These are phyloP conservation scores for Aspergillus calidoustus DNA, from an alignment of 2,329 filamentous ascomycete genomes.

Conservation along the genomic window DNA sequence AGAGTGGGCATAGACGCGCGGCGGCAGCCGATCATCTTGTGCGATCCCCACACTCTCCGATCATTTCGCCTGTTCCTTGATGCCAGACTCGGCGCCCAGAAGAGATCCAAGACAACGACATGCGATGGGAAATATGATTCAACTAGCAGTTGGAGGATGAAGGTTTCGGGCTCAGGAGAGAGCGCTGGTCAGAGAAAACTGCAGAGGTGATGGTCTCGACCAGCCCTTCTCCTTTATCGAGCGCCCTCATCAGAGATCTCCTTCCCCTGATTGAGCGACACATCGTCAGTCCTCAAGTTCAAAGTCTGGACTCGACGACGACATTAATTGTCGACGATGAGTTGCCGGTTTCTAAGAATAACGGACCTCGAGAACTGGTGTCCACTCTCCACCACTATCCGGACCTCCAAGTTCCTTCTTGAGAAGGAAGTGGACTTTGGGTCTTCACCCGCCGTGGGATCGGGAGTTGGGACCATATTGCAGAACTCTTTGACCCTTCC, in stretches of 20 bases:
- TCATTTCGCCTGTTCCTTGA: constrained; percentile 6
- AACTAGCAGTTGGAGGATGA: not conserved
- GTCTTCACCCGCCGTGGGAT: not conserved
- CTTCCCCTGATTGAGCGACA: not conserved
- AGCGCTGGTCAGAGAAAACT: not conserved
- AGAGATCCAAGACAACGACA: not conserved
- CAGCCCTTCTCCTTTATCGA: not conserved
- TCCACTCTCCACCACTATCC: too few species aligned
- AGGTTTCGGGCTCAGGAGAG: not conserved
- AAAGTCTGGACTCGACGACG: constrained; percentile 3
- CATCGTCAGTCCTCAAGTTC: not conserved
- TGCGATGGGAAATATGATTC: not conserved
- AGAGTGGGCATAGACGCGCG: constrained; percentile 23
- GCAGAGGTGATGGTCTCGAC: not conserved
- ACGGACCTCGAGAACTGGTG: not conserved
- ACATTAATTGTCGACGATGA: constrained; percentile 3
- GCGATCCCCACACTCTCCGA: constrained; percentile 13
- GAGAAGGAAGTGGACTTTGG: not conserved
- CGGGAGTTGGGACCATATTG: not conserved
- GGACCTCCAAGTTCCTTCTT: not conserved
- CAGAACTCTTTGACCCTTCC: constrained; percentile 11
- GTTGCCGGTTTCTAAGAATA: constrained; percentile 13
- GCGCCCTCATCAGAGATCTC: not conserved
- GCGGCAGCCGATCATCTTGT: constrained; percentile 25
- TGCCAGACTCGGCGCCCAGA: constrained; percentile 2